A percentile compares a stretch with the other conserved stretches of the same genome.
Evolutionary conservation across 1,284 basidiomycete genomes (phyloP).

Genomic region (Mrakiaceae sp.): DNA sequence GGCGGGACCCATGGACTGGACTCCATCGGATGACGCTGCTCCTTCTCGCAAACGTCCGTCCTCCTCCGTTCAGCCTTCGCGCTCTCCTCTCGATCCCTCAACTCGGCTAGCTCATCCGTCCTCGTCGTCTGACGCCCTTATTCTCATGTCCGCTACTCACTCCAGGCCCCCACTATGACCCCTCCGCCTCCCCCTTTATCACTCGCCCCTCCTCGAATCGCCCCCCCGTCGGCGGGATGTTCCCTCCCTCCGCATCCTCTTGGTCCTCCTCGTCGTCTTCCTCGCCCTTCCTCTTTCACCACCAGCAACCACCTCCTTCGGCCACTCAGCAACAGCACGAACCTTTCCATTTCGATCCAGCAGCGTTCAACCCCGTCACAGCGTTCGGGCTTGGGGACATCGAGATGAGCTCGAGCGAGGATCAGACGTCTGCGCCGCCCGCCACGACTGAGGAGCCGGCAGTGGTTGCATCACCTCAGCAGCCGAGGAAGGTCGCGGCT

Average conservation of each 20-base stretch:
- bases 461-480: background rate
- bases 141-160: background rate
- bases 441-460: background rate
- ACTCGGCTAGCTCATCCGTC: background rate
- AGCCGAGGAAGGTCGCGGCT: constrained; percentile 40
- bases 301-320: background rate
- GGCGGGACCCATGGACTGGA: constrained; percentile 1
- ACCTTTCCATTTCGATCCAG: background rate
- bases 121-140: background rate
- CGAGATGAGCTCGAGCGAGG: background rate
- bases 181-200: background rate
- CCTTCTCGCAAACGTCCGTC: background rate
- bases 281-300: constrained; percentile 2
- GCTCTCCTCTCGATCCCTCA: background rate
- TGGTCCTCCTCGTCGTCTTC: background rate
- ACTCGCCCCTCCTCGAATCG: background rate
- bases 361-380: background rate
- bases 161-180: background rate
- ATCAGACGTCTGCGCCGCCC: background rate
- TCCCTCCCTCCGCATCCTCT: background rate
- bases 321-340: background rate
- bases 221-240: background rate
- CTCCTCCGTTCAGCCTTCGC: background rate
- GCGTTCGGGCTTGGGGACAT: background rate
- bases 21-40: background rate